Evolutionary conservation across 257 asterid species (phyloP).

Genomic region (Apocynum venetum): DNA sequence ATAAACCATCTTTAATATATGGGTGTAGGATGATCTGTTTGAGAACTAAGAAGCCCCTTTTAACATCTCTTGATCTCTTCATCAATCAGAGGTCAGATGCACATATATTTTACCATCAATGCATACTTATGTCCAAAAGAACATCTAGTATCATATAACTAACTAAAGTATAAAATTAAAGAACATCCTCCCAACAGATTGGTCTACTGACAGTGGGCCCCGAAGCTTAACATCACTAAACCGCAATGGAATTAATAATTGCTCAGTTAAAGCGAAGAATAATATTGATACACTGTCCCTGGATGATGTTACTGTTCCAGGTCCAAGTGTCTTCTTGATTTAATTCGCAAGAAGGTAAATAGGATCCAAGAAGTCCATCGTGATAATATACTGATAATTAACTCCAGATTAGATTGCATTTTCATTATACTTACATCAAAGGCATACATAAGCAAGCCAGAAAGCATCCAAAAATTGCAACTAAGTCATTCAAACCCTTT

Average conservation of each 20-base stretch:
- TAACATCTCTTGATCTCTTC: background rate
- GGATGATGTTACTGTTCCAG: background rate
- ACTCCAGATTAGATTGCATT: background rate
- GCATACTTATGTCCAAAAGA: background rate
- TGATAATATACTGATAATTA: background rate
- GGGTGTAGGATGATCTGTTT: background rate
- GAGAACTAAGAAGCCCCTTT: background rate
- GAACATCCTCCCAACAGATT: background rate
- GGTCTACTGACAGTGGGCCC: background rate
- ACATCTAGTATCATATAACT: background rate
- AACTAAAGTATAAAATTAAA: background rate
- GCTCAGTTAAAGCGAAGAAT: background rate
- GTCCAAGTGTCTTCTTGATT: background rate
- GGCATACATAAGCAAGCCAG: background rate
- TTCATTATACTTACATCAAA: background rate
- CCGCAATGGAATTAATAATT: background rate
- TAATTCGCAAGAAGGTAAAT: background rate
- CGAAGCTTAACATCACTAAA: background rate
- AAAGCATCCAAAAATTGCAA: background rate
- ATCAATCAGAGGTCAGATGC: background rate
- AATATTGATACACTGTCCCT: background rate
- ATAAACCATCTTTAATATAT: background rate
- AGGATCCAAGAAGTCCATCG: background rate
- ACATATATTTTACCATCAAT: background rate
- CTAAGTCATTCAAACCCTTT: background rate